A percentile compares a stretch with the other conserved stretches of the same genome.
Evolutionary conservation across 2,329 filamentous ascomycete genomes (phyloP).

Genomic region (Clonostachys byssicola): DNA sequence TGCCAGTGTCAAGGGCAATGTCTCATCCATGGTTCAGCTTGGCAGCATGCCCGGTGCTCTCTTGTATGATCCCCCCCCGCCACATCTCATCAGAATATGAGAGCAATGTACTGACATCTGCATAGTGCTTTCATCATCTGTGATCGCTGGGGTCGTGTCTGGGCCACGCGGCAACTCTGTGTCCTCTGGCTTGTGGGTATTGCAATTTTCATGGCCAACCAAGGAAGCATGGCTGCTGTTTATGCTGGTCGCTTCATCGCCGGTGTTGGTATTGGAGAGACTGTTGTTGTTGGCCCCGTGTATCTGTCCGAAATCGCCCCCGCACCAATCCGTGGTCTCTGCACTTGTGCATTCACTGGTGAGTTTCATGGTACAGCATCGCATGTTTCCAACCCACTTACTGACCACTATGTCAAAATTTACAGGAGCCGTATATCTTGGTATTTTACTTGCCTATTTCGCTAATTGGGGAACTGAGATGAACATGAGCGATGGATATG

Average conservation of each 20-base stretch:
- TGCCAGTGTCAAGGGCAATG: slow-evolving; percentile 3
- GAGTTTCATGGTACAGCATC: slow-evolving; percentile 8
- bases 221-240: slow-evolving; percentile 37
- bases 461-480: slow-evolving; percentile 51
- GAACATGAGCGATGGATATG: slow-evolving; percentile 27
- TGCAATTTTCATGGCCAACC: slow-evolving; percentile 39
- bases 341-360: slow-evolving; percentile 40
- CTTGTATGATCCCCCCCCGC: slow-evolving; percentile 13
- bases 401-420: too few species aligned
- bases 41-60: slow-evolving; percentile 46
- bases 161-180: slow-evolving; percentile 44
- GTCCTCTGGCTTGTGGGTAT: slow-evolving; percentile 43
- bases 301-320: slow-evolving; percentile 65
- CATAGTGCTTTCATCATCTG: slow-evolving; percentile 41
- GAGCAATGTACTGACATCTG: background rate
- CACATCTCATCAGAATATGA: background rate
- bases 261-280: slow-evolving; percentile 50
- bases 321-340: slow-evolving; percentile 59
- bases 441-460: slow-evolving; percentile 68
- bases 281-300: slow-evolving; percentile 53
- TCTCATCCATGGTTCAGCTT: slow-evolving; percentile 4
- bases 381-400: background rate
- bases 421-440: slow-evolving; percentile 50
- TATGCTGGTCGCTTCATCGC: slow-evolving; percentile 53
- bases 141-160: slow-evolving; percentile 43